These are phyloP conservation scores for Firmiana major DNA, from an alignment of 345 rosid genomes.

Conservation along the genomic window DNA sequence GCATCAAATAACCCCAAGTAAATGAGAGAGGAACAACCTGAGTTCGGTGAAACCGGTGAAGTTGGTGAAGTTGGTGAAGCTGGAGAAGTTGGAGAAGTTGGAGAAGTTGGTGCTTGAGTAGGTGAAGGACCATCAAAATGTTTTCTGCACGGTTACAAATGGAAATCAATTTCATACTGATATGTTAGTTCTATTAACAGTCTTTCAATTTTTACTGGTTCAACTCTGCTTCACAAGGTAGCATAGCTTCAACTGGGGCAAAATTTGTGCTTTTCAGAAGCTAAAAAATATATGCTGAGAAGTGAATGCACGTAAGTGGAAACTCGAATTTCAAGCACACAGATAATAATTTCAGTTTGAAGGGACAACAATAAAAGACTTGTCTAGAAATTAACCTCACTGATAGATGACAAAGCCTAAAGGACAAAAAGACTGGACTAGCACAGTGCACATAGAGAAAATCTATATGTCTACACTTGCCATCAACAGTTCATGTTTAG, in stretches of 20 bases:
- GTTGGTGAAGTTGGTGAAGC: slow-evolving; percentile 28
- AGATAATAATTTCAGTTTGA: neutral
- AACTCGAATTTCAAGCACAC: neutral
- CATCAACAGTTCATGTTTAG: neutral
- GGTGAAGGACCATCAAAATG: slow-evolving; percentile 43
- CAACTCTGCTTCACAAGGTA: neutral
- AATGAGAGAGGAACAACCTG: slow-evolving; percentile 35
- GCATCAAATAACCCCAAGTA: slow-evolving; percentile 4
- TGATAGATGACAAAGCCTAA: neutral
- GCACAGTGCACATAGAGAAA: neutral
- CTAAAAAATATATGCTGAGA: neutral
- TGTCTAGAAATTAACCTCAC: neutral
- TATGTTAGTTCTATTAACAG: neutral
- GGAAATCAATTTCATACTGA: slow-evolving; percentile 12
- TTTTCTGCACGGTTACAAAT: slow-evolving; percentile 42
- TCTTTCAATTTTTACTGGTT: slow-evolving; percentile 3
- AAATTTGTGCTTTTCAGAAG: neutral
- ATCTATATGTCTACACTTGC: neutral
- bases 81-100: slow-evolving; percentile 30
- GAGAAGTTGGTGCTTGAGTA: slow-evolving; percentile 5
- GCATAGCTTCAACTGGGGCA: slow-evolving; percentile 1
- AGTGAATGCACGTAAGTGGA: neutral
- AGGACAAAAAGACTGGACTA: neutral
- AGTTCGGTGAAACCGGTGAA: slow-evolving; percentile 18
- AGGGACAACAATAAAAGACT: neutral